Conservation (phyloP, 192 early-diverging fungal genomes). For the Backusella luteola region DNA sequence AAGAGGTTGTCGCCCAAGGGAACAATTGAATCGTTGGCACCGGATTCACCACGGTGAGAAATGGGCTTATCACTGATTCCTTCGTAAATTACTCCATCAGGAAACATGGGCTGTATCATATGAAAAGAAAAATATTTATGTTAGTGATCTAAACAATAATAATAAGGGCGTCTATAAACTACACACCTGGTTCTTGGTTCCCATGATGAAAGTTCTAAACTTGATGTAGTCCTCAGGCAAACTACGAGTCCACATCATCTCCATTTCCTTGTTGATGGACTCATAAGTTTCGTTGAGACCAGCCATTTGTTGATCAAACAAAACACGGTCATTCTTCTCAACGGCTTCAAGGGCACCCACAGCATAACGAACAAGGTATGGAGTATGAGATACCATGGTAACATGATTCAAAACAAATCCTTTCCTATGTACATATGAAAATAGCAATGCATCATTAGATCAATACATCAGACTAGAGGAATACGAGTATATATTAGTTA, state of each 20-base stretch:
- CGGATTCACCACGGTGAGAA: slow-evolving; percentile 78
- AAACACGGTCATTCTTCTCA: slow-evolving; percentile 46
- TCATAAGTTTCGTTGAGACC: slow-evolving; percentile 60
- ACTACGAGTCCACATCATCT: slow-evolving; percentile 74
- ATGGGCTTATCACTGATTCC: slow-evolving; percentile 55
- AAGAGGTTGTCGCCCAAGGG: slow-evolving; percentile 86
- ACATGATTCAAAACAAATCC: slow-evolving; percentile 89
- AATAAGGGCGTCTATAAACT: background rate
- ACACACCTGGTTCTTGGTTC: slow-evolving; percentile 68
- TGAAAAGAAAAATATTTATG: background rate
- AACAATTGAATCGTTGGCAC: slow-evolving; percentile 85
- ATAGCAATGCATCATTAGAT: background rate
- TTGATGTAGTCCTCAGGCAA: slow-evolving; percentile 72
- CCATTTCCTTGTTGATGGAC: slow-evolving; percentile 75
- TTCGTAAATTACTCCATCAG: slow-evolving; percentile 85
- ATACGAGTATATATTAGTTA: background rate
- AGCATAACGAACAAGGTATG: slow-evolving; percentile 61
- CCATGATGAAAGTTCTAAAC: slow-evolving; percentile 94
- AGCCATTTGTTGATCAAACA: slow-evolving; percentile 60
- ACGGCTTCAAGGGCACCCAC: slow-evolving; percentile 58
- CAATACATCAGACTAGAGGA: background rate
- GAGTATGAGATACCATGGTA: slow-evolving; percentile 81
- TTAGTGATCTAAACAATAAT: background rate
- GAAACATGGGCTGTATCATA: slow-evolving; percentile 74
- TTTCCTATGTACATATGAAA: slow-evolving; percentile 12